phyloP scores from a whole-genome alignment of 371 early-diverging fungal genomes.

The Mucor irregularis region DNA sequence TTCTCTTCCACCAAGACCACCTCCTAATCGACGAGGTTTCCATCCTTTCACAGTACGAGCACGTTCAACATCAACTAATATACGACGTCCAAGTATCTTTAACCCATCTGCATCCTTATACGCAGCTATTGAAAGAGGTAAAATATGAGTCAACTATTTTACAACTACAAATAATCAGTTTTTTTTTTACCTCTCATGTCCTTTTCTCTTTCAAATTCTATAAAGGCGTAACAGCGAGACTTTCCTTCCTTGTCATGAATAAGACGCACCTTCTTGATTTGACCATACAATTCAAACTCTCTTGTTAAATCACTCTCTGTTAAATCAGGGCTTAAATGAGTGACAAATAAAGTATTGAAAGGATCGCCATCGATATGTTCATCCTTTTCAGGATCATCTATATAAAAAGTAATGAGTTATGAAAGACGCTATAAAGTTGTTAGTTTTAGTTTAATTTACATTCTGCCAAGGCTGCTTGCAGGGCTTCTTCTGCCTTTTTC shows the following conservation, averaged over 20 bases:
- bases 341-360: conserved; percentile 90
- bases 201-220: conserved; percentile 92
- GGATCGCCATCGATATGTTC: conserved; percentile 80
- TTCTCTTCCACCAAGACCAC: conserved; percentile 90
- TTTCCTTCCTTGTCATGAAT: conserved; percentile 67
- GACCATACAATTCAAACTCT: conserved; percentile 87
- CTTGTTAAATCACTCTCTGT: conserved; percentile 79
- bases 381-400: conserved; percentile 76
- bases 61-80: conserved; percentile 95
- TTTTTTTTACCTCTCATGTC: conserved; percentile 75
- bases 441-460: conserved; percentile 38
- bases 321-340: conserved; percentile 81
- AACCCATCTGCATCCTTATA: conserved; percentile 90
- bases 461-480: conserved; percentile 54
- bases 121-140: conserved; percentile 55
- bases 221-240: conserved; percentile 93
- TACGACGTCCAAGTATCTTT: conserved; percentile 82
- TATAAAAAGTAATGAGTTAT: not conserved
- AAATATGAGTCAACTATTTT: not conserved
- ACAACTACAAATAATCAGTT: not conserved
- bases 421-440: conserved; percentile 34
- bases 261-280: conserved; percentile 78
- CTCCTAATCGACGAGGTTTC: conserved; percentile 90
- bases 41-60: conserved; percentile 96
- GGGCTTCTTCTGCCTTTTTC: conserved; percentile 57